Conservation (phyloP, 768 basidiomycete genomes). For the Kwoniella europaea region DNA sequence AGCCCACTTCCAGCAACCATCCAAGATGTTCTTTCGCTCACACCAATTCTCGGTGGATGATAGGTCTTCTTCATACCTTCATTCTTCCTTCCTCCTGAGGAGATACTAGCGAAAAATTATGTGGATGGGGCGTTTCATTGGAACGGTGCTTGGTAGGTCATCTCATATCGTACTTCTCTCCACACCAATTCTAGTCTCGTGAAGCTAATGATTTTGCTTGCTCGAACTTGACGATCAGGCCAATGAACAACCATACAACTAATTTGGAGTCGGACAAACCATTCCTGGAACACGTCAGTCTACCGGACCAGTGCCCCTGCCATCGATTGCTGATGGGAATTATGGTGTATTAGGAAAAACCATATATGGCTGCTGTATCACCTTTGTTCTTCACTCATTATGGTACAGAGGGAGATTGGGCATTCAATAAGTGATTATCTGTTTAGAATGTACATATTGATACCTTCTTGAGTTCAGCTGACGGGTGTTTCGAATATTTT, state of each 20-base stretch:
- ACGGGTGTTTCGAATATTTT: background rate
- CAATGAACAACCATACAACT: conserved; percentile 38
- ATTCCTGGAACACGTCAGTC: conserved; percentile 46
- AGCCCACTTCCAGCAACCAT: background rate
- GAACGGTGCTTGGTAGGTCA: conserved; percentile 56
- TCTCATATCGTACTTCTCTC: background rate
- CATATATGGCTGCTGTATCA: conserved; percentile 58
- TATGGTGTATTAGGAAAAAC: conserved; percentile 34
- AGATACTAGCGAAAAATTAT: conserved; percentile 41
- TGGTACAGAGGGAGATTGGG: conserved; percentile 53
- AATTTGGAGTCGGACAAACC: conserved; percentile 43
- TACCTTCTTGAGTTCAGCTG: too few relatives aligned
- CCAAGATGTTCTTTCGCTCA: background rate
- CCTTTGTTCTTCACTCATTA: conserved; percentile 59
- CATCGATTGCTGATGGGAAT: background rate
- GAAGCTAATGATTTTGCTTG: background rate
- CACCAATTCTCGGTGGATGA: too few relatives aligned
- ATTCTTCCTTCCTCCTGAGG: conserved; percentile 56
- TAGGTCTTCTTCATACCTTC: conserved; percentile 57
- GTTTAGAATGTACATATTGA: background rate
- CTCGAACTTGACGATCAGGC: conserved; percentile 23
- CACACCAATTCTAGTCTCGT: background rate
- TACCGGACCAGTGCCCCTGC: background rate
- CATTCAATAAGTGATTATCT: conserved; percentile 54
- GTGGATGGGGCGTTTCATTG: conserved; percentile 55